A percentile compares a stretch with the other conserved stretches of the same genome.
Evolutionary conservation across 2,329 filamentous ascomycete species (phyloP).

Genomic region (Whalleya microplaca): DNA sequence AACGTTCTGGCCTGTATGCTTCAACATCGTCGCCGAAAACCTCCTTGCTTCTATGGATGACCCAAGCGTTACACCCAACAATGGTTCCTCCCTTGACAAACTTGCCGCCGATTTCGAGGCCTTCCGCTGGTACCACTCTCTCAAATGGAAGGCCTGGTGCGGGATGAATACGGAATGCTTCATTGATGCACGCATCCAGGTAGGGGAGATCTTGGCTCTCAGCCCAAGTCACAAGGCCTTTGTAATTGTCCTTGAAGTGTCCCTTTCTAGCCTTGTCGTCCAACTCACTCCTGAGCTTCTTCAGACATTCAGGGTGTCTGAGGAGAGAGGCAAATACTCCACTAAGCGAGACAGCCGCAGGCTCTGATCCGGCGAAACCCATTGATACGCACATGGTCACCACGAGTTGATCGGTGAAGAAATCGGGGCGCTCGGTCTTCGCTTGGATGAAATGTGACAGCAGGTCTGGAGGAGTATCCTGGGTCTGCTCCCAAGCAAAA

Average conservation of each 20-base stretch:
- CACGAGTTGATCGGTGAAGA: conserved; percentile 16
- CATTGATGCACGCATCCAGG: conserved; percentile 24
- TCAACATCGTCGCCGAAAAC: conserved; percentile 39
- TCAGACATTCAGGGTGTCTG: conserved; percentile 10
- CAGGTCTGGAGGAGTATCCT: conserved; percentile 9
- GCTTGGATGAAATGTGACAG: conserved; percentile 14
- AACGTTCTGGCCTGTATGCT: conserved; percentile 38
- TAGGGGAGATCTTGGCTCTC: conserved; percentile 22
- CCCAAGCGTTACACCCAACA: conserved; percentile 38
- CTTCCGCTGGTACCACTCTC: conserved; percentile 12
- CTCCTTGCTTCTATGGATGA: conserved; percentile 33
- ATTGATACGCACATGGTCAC: conserved; percentile 17
- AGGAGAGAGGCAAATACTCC: conserved; percentile 14
- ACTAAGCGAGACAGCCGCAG: conserved; percentile 15
- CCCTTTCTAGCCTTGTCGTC: conserved; percentile 5
- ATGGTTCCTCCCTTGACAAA: conserved; percentile 30
- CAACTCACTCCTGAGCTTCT: conserved; percentile 12
- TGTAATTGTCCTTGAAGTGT: conserved; percentile 7
- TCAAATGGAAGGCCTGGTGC: conserved; percentile 16
- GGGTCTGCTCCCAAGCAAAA: conserved; percentile 15
- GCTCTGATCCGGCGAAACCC: conserved; percentile 15
- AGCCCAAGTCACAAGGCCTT: conserved; percentile 10
- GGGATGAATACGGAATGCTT: conserved; percentile 19
- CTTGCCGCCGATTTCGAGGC: conserved; percentile 7
- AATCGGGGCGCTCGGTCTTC: conserved; percentile 11